Evolutionary conservation across 2,329 filamentous ascomycete species (phyloP).

Genomic region (Pochonia chlamydosporia): DNA sequence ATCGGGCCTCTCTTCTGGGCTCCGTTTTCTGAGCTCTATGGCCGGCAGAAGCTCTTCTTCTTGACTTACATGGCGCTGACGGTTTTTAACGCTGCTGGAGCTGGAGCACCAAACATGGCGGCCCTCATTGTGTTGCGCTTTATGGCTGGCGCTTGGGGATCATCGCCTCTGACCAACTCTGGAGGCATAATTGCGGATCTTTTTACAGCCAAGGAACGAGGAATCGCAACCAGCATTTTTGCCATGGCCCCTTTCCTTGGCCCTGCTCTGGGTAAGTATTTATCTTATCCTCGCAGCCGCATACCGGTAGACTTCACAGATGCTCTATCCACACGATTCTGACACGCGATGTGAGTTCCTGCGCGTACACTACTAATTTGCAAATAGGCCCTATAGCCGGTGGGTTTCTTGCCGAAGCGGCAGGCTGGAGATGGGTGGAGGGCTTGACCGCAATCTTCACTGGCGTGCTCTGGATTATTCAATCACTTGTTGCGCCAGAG

Average conservation of each 20-base stretch:
- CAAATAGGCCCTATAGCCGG: slow-evolving; percentile 51
- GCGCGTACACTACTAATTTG: not conserved
- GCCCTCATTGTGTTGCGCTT: slow-evolving; percentile 64
- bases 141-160: slow-evolving; percentile 58
- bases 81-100: slow-evolving; percentile 55
- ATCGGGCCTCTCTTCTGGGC: slow-evolving; percentile 62
- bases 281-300: not conserved
- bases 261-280: slow-evolving; percentile 40
- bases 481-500: slow-evolving; percentile 47
- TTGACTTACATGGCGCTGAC: slow-evolving; percentile 52
- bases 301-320: too few relatives aligned
- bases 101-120: slow-evolving; percentile 50
- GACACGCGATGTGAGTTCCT: too few relatives aligned
- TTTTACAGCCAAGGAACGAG: slow-evolving; percentile 48
- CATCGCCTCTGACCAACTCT: slow-evolving; percentile 56
- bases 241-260: slow-evolving; percentile 60
- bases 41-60: slow-evolving; percentile 54
- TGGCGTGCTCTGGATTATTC: slow-evolving; percentile 50
- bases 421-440: slow-evolving; percentile 61
- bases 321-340: too few relatives aligned
- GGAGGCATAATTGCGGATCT: slow-evolving; percentile 61
- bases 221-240: slow-evolving; percentile 54
- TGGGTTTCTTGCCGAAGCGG: slow-evolving; percentile 54
- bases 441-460: slow-evolving; percentile 58
- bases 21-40: slow-evolving; percentile 59